phyloP scores from a whole-genome alignment of 768 basidiomycete genomes.

The Termitomyces heimii region DNA sequence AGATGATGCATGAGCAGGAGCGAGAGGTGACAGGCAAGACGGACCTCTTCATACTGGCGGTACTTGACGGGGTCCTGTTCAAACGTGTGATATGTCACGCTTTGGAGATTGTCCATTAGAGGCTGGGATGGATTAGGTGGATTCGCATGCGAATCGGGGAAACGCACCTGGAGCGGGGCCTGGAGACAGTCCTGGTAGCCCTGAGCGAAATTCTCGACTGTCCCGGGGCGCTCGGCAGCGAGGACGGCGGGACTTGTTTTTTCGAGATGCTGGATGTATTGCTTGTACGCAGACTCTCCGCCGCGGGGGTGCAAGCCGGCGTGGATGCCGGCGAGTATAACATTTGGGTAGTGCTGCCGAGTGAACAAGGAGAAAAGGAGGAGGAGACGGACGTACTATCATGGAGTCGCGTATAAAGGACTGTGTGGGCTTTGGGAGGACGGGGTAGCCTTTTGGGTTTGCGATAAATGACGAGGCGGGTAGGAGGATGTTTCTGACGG shows the following conservation, averaged over 20 bases:
- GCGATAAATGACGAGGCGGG: constrained; percentile 91
- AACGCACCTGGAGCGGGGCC: constrained; percentile 79
- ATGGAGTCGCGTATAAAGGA: constrained; percentile 86
- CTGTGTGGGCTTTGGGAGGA: constrained; percentile 90
- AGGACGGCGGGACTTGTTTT: constrained; percentile 65
- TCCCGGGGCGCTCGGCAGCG: constrained; percentile 59
- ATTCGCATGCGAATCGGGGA: too few relatives aligned
- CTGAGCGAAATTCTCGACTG: constrained; percentile 85
- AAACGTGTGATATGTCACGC: constrained; percentile 94
- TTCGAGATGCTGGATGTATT: constrained; percentile 83
- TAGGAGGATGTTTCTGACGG: constrained; percentile 82
- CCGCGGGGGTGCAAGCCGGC: constrained; percentile 68
- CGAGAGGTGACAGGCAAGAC: background rate
- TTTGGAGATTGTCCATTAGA: constrained; percentile 95
- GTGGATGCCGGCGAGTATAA: constrained; percentile 73
- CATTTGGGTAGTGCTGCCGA: constrained; percentile 72
- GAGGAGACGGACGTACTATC: constrained; percentile 47
- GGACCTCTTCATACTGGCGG: constrained; percentile 86
- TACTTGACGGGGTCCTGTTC: constrained; percentile 99
- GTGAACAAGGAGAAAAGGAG: background rate
- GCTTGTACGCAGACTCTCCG: constrained; percentile 81
- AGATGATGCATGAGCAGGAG: constrained; percentile 6
- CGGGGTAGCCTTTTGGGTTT: constrained; percentile 95
- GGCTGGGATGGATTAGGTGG: too few relatives aligned
- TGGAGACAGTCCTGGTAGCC: constrained; percentile 96